Evolutionary conservation across 108 stramenopile species (phyloP).

Genomic region (Nannochloropsis gaditana): DNA sequence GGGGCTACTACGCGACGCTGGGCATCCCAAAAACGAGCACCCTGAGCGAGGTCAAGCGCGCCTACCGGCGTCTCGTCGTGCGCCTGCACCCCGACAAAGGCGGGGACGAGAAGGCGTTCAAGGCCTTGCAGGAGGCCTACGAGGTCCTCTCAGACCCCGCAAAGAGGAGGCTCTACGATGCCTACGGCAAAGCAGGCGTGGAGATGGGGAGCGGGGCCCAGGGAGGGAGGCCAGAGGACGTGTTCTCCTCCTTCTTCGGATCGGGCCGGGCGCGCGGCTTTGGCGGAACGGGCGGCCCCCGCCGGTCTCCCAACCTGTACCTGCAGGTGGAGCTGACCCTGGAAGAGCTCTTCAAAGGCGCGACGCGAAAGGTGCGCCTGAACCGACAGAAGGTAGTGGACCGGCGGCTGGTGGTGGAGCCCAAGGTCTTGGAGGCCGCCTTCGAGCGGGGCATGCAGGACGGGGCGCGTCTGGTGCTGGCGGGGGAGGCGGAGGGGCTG

Average conservation of each 20-base stretch:
- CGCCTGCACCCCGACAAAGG: not conserved
- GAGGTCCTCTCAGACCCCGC: slow-evolving; percentile 12
- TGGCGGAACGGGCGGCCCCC: not conserved
- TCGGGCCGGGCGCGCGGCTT: not conserved
- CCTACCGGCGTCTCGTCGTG: not conserved
- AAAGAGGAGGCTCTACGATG: not conserved
- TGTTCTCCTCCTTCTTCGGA: not conserved
- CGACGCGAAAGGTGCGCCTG: not conserved
- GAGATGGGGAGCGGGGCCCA: not conserved
- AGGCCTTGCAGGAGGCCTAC: not conserved
- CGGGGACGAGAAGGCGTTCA: not conserved
- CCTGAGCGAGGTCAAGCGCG: slow-evolving; percentile 3
- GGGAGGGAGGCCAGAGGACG: not conserved
- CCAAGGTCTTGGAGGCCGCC: not conserved
- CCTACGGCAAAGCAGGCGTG: not conserved
- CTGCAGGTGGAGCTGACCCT: not conserved
- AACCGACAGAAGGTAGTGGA: not conserved
- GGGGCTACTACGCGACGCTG: not conserved
- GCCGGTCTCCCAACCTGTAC: not conserved
- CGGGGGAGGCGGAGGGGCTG: slow-evolving; percentile 18
- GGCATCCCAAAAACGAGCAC: slow-evolving; percentile 15
- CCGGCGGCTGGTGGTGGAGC: not conserved
- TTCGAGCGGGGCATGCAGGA: slow-evolving; percentile 5
- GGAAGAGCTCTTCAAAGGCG: slow-evolving; percentile 3
- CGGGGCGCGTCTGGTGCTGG: not conserved